A percentile compares a stretch with the other conserved stretches of the same genome.
phyloP scores from a whole-genome alignment of 805 yeast species.

The Candida quercuum region DNA sequence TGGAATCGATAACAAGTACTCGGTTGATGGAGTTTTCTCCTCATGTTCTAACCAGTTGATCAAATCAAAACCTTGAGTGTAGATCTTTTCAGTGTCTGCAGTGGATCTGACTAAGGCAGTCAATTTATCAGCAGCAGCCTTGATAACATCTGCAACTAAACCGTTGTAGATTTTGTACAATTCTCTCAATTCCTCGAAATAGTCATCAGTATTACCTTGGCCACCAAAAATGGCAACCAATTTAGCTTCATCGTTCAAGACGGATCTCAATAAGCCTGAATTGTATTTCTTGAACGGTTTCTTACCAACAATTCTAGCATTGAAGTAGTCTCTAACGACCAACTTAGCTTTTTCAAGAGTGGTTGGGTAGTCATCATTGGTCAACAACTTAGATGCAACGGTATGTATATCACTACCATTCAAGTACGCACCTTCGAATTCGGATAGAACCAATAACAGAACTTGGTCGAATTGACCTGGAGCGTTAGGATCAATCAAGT shows the following conservation, averaged over 20 bases:
- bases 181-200: slow-evolving; percentile 92
- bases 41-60: slow-evolving; percentile 83
- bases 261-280: slow-evolving; percentile 61
- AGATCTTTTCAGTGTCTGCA: slow-evolving; percentile 77
- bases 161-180: slow-evolving; percentile 73
- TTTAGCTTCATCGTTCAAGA: slow-evolving; percentile 49
- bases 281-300: slow-evolving; percentile 44
- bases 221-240: slow-evolving; percentile 94
- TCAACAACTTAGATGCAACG: slow-evolving; percentile 66
- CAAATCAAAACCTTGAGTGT: slow-evolving; percentile 89
- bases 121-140: slow-evolving; percentile 63
- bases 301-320: slow-evolving; percentile 46
- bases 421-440: slow-evolving; percentile 79
- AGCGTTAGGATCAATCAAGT: slow-evolving; percentile 37
- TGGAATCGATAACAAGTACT: slow-evolving; percentile 85
- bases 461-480: slow-evolving; percentile 64
- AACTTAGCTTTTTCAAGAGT: slow-evolving; percentile 64
- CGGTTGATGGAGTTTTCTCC: slow-evolving; percentile 82
- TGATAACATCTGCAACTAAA: slow-evolving; percentile 65
- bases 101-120: slow-evolving; percentile 63
- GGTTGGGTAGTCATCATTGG: slow-evolving; percentile 54
- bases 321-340: slow-evolving; percentile 75
- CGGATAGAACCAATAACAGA: slow-evolving; percentile 63
- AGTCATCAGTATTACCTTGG: slow-evolving; percentile 97
- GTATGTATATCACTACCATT: slow-evolving; percentile 81